phyloP scores from a whole-genome alignment of 2,329 filamentous ascomycete genomes.

The Aspergillus sp. region DNA sequence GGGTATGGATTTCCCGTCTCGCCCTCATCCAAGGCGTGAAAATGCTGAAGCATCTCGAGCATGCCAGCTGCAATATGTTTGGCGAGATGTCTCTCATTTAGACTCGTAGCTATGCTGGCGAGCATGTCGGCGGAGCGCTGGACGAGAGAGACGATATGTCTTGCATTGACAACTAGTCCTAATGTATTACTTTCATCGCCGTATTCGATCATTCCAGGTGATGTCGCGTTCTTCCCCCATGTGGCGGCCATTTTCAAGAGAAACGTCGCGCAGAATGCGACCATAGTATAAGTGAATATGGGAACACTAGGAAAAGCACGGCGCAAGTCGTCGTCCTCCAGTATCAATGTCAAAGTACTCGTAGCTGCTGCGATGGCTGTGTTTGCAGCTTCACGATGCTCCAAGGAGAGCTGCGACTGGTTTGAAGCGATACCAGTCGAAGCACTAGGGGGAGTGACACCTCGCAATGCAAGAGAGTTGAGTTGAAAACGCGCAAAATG shows the following conservation, averaged over 20 bases:
- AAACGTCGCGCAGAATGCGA: constrained; percentile 43
- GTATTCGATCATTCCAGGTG: too few relatives aligned
- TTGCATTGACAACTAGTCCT: constrained; percentile 37
- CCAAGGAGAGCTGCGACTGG: constrained; percentile 32
- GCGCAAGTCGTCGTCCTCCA: constrained; percentile 46
- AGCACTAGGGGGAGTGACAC: constrained; percentile 39
- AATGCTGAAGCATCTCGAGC: constrained; percentile 38
- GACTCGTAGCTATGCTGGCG: too few relatives aligned
- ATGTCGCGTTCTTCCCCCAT: constrained; percentile 16
- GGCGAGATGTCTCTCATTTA: constrained; percentile 30
- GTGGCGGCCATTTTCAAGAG: constrained; percentile 37
- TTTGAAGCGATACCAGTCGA: constrained; percentile 10
- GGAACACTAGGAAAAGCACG: constrained; percentile 47
- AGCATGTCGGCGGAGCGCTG: constrained; percentile 15
- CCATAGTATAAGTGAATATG: constrained; percentile 43
- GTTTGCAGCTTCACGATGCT: constrained; percentile 40
- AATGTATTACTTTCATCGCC: constrained; percentile 7
- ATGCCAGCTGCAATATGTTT: constrained; percentile 38
- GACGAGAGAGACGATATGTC: constrained; percentile 36
- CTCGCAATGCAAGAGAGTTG: constrained; percentile 38
- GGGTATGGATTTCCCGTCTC: constrained; percentile 17
- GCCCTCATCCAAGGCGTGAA: constrained; percentile 34
- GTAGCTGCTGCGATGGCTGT: constrained; percentile 46
- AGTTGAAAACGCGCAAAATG: constrained; percentile 52
- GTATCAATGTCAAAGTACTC: constrained; percentile 41